Percentiles rank a stretch among this genome's conserved stretches.
phyloP scores from a whole-genome alignment of 225 moss, liverwort and hornwort genomes.

The Climacium dendroides region DNA sequence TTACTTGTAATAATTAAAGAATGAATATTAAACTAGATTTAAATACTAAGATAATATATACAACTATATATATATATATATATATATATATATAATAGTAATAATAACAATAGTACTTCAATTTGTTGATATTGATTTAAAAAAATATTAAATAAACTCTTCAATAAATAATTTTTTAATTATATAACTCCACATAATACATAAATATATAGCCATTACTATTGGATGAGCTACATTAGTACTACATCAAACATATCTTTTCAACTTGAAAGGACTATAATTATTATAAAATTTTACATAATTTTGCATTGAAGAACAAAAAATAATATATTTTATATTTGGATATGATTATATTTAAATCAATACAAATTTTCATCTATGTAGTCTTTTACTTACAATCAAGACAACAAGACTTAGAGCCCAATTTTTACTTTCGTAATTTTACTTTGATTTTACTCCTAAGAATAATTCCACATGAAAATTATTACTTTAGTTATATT shows the following conservation, averaged over 20 bases:
- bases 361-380: neutral
- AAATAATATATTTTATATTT: neutral
- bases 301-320: neutral
- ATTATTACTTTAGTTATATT: neutral
- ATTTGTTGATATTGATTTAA: too few species aligned
- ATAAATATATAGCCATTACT: neutral
- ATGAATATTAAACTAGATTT: neutral
- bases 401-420: too few species aligned
- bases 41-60: too few species aligned
- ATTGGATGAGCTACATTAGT: neutral
- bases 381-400: too few species aligned
- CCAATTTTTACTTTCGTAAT: neutral
- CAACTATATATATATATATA: neutral
- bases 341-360: neutral
- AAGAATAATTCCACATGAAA: neutral
- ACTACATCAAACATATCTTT: neutral
- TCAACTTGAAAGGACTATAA: too few species aligned
- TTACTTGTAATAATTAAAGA: neutral
- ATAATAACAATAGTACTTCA: neutral
- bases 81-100: neutral
- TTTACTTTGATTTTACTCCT: neutral
- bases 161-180: neutral
- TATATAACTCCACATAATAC: neutral
- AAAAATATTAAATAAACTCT: neutral
- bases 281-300: neutral